A percentile compares a stretch with the other conserved stretches of the same genome.
Evolutionary conservation across 163 green algal genomes (phyloP).

Genomic region (Prototheca cutis): DNA sequence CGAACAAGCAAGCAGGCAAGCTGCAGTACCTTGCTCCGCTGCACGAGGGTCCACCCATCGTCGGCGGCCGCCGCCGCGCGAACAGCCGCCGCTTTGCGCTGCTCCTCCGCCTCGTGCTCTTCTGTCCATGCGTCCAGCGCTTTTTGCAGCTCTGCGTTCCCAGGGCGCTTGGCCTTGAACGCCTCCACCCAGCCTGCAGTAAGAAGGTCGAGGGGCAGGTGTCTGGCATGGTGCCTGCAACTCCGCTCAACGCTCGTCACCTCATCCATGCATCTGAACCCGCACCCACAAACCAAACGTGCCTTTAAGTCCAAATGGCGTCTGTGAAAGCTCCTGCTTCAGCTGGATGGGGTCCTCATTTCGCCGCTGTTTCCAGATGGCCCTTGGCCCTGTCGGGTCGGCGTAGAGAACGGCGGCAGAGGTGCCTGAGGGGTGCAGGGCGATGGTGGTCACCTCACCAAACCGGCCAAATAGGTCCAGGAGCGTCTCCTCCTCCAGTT

Average conservation of each 20-base stretch:
- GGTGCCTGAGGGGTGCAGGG: conserved; percentile 31
- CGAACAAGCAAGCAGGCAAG: not conserved
- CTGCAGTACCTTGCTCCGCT: conserved; percentile 45
- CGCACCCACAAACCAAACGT: not conserved
- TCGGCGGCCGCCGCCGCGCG: conserved; percentile 38
- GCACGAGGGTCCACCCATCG: conserved; percentile 74
- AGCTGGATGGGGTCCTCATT: conserved; percentile 21
- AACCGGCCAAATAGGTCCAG: conserved; percentile 35
- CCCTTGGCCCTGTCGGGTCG: not conserved
- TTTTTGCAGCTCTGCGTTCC: conserved; percentile 52
- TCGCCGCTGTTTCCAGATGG: conserved; percentile 4
- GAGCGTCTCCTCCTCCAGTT: conserved; percentile 21
- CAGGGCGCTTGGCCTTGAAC: conserved; percentile 51
- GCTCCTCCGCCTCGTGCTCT: conserved; percentile 48
- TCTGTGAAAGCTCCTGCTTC: conserved; percentile 12
- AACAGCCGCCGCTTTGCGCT: conserved; percentile 13
- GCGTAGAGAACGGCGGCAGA: conserved; percentile 51
- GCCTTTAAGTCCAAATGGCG: conserved; percentile 36
- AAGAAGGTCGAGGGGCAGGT: not conserved
- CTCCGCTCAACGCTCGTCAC: too few relatives aligned
- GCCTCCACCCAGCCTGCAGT: conserved; percentile 50
- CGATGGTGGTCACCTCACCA: conserved; percentile 29
- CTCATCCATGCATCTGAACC: not conserved
- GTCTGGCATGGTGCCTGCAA: too few relatives aligned
- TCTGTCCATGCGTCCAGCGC: conserved; percentile 62